Evolutionary conservation across 2,329 filamentous ascomycete species (phyloP), one percentile per base, ranked within the genome.

Genomic region (Monosporascus sp.): DNA sequence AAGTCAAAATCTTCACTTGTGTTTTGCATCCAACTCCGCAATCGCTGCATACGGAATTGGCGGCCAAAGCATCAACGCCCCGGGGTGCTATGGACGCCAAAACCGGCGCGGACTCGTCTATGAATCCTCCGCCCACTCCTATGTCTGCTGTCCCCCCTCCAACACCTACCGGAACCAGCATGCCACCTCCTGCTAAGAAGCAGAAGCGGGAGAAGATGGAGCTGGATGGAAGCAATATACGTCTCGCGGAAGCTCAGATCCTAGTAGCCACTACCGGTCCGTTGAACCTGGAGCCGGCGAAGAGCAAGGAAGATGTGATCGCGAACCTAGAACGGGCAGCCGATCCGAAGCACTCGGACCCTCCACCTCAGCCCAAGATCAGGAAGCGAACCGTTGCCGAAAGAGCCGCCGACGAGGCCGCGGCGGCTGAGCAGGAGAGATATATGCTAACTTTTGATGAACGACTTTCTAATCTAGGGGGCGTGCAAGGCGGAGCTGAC

Each of bases 391-490:
- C 94, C 0, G 87, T 95, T 18, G 94, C 94, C 8, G 93, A 99
- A 67, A 84, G 97, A 75, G 94, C 90, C 8, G 93, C 93, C 7
- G 94, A 99, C 65, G 92, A 99, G 72, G 93, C 94, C 1, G 80
- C 90, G 55, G 90, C 91, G 1, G 93, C 92, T 22, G 89, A 91
- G 54, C 86, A 90, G 59, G 92, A 99, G 71, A 83, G 90, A 47
- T 95, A 90, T 61, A 94, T 99, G 90, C 85, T 97, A 49, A 86
- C 90, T 22, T 84, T 92, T 72, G 94, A 99, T 65, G 93, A 97
- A 62, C 82, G 90, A 6, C 79, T 91, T 55, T 78, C 87, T 1
- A 80, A 77, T 41, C 76, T 77, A 15, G 78, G 81, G 4, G 76
- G 79, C 41, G 80, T 79, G 7, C 80, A 83, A 55, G 78, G 80